Evolutionary conservation across 176 grass and related monocot genomes (phyloP), one percentile per base, ranked within the genome.

Genomic region (Musa acuminata): DNA sequence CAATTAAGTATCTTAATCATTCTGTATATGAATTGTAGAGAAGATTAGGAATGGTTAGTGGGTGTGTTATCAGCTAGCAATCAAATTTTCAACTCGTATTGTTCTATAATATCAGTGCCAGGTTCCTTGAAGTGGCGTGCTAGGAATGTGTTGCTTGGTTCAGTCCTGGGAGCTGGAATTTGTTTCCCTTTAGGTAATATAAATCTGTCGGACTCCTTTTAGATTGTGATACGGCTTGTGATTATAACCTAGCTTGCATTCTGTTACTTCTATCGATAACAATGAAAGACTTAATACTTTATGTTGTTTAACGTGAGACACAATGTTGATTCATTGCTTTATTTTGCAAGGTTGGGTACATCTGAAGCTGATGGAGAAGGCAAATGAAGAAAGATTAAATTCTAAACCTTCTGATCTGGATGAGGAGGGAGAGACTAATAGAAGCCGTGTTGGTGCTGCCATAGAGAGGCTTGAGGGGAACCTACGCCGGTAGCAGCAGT

Each of bases 291-390:
- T 21, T 60, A 19, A 60, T 60, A 60, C n/a, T 60, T 60, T 17
- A 24, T 65, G 62, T 12, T 29, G 13, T 57, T 52, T 27, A 2
- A 0, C 17, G 52, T 10, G 52, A 26, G 7, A 7, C 2, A 10
- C 24, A 64, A 49, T 50, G 1, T 60, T 50, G n/a, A 24, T 50
- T 54, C 57, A 72, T 80, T 72, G 27, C 29, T 82, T 57, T 78
- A 43, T 69, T 52, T 60, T 83, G 60, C 77, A 60, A 93, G 95
- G 95, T 55, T 99, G 90, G 95, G 73, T 94, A 82, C 95, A 99
- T 84, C 74, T 99, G 78, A 99, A 99, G 78, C 81, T 99, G 73
- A 83, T 81, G 70, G 95, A 99, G 73, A 99, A 73, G 71, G 95
- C 86, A 69, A 87, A 87, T 29, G 43, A 82, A 78, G 86, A 93